Conservation (phyloP, 2,329 filamentous ascomycete species). For the Ophiostoma triangulosporum region DNA sequence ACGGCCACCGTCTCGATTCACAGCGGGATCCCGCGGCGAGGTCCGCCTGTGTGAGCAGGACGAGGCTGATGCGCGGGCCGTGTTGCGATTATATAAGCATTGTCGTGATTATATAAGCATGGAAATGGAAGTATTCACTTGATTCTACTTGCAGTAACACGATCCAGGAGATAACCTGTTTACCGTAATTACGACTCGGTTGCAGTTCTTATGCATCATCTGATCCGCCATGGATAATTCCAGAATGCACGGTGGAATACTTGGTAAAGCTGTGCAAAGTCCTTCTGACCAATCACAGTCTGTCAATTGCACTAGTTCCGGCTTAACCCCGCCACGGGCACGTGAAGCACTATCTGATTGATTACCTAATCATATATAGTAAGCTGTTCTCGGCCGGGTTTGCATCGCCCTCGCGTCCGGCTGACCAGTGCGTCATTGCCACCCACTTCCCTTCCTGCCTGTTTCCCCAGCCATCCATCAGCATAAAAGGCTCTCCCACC, state of each 20-base stretch:
- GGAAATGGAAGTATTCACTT: no score
- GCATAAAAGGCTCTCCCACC: constrained; percentile 1
- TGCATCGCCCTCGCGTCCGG: not conserved
- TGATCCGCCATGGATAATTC: not conserved
- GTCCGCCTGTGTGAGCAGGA: no score
- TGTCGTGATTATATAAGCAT: no score
- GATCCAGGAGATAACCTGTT: no score
- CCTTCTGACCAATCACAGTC: not conserved
- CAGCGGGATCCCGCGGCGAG: no score
- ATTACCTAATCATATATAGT: not conserved
- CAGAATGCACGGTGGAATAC: not conserved
- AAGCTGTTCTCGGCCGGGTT: not conserved
- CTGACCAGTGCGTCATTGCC: constrained; percentile 4
- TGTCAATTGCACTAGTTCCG: not conserved
- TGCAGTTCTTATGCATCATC: not conserved
- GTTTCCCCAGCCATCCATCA: not conserved
- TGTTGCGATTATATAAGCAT: no score
- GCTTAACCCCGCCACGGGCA: constrained; percentile 5
- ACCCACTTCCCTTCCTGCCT: constrained; percentile 2
- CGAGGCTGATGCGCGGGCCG: no score
- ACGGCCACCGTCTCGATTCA: no score
- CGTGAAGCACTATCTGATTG: not conserved
- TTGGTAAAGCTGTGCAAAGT: not conserved
- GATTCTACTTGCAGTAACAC: no score
- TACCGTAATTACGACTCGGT: no score